phyloP scores from a whole-genome alignment of 2,329 filamentous ascomycete genomes.

The Pyrenophora teres region DNA sequence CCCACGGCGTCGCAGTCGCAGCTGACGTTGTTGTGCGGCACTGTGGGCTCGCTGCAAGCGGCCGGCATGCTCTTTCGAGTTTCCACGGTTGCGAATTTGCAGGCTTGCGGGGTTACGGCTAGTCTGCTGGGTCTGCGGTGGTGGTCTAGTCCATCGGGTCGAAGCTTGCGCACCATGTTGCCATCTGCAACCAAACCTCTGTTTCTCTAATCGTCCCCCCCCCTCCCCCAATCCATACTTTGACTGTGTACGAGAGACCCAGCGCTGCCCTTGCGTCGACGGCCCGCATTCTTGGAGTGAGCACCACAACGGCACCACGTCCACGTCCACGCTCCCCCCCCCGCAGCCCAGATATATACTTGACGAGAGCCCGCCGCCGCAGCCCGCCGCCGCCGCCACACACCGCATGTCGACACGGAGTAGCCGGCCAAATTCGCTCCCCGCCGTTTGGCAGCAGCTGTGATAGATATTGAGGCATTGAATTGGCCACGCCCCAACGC shows the following conservation, averaged over 20 bases:
- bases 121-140: conserved; percentile 4
- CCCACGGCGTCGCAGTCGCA: too few species aligned
- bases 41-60: conserved; percentile 5
- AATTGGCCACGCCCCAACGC: not conserved
- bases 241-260: not conserved
- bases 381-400: conserved; percentile 17
- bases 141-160: conserved; percentile 4
- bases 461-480: conserved; percentile 31
- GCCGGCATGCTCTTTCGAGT: not conserved
- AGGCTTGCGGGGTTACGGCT: conserved; percentile 8
- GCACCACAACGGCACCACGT: conserved; percentile 19
- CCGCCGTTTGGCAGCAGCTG: conserved; percentile 35
- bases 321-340: conserved; percentile 4
- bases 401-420: conserved; percentile 42
- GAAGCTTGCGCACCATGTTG: conserved; percentile 10
- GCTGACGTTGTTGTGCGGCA: too few species aligned
- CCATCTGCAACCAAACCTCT: conserved; percentile 9
- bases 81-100: conserved; percentile 3
- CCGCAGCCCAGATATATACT: conserved; percentile 7
- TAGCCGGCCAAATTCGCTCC: conserved; percentile 21
- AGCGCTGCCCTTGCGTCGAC: conserved; percentile 5
- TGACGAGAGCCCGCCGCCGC: conserved; percentile 6
- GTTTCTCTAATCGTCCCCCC: conserved; percentile 9
- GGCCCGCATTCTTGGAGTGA: conserved; percentile 17
- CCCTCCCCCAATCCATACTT: not conserved